A percentile compares a stretch with the other conserved stretches of the same genome.
phyloP scores from a whole-genome alignment of 2,329 filamentous ascomycete genomes.

The Canariomyces notabilis region DNA sequence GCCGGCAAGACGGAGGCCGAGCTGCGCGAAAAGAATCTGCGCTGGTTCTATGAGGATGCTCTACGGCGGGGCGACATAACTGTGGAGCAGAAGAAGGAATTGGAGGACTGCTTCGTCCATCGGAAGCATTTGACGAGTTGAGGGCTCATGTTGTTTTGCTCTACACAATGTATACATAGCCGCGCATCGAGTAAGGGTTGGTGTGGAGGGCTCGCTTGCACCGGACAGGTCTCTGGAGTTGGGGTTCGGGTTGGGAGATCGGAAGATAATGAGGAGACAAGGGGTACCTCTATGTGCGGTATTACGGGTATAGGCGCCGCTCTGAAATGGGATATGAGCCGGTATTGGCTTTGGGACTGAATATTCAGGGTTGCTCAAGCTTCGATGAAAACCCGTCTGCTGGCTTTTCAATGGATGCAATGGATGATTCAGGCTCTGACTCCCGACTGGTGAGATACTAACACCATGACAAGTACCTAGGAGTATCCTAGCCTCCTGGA shows the following conservation, averaged over 20 bases:
- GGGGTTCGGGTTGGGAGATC: not conserved
- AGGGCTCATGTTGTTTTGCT: not conserved
- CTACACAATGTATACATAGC: not conserved
- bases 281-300: slow-evolving; percentile 7
- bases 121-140: slow-evolving; percentile 4
- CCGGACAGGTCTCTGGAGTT: not conserved
- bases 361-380: too few species aligned
- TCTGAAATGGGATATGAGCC: too few species aligned
- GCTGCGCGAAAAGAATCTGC: slow-evolving; percentile 11
- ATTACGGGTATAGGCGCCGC: not conserved
- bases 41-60: slow-evolving; percentile 18
- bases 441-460: not conserved
- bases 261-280: not conserved
- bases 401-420: not conserved
- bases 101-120: slow-evolving; percentile 13
- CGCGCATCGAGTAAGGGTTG: not conserved
- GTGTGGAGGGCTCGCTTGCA: not conserved
- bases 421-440: not conserved
- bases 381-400: too few species aligned
- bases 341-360: too few species aligned
- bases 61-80: slow-evolving; percentile 14
- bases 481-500: too few species aligned
- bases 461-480: too few species aligned
- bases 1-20: slow-evolving; percentile 15
- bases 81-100: slow-evolving; percentile 12